A percentile compares a stretch with the other conserved stretches of the same genome.
Evolutionary conservation across 164 flowering plant species (phyloP).

Genomic region (Macadamia tetraphylla): DNA sequence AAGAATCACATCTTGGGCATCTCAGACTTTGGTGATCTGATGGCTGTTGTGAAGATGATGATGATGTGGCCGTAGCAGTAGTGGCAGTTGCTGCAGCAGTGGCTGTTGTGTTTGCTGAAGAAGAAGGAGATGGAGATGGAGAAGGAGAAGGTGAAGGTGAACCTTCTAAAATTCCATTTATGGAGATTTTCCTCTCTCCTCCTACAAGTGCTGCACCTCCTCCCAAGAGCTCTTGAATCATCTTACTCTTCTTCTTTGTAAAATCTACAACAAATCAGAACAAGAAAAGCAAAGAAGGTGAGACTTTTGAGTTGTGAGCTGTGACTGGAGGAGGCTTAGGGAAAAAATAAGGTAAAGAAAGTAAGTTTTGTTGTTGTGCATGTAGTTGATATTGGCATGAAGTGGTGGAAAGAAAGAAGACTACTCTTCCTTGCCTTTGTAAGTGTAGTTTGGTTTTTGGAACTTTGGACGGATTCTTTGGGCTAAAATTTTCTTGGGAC

Average conservation of each 20-base stretch:
- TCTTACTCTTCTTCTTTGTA: constrained; percentile 10
- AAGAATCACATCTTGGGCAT: constrained; percentile 50
- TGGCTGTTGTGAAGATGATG: constrained; percentile 1
- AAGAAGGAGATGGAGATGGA: constrained; percentile 16
- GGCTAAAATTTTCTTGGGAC: background rate
- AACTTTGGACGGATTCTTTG: constrained; percentile 10
- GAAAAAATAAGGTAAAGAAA: constrained; percentile 16
- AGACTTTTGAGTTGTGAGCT: constrained; percentile 17
- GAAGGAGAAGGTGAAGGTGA: constrained; percentile 17
- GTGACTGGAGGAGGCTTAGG: no score
- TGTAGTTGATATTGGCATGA: constrained; percentile 1
- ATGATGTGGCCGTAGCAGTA: constrained; percentile 7
- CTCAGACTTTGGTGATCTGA: constrained; percentile 32
- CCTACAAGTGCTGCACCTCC: background rate
- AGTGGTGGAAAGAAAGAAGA: constrained; percentile 5
- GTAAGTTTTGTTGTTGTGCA: constrained; percentile 21
- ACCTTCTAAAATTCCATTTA: constrained; percentile 18
- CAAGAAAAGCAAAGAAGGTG: constrained; percentile 20
- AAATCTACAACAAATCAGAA: constrained; percentile 37
- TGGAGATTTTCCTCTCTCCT: constrained; percentile 8
- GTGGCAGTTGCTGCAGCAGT: background rate
- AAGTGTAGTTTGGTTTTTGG: background rate
- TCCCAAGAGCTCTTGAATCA: constrained; percentile 7
- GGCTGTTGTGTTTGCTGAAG: background rate
- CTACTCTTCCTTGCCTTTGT: no score